These are phyloP conservation scores for Spathaspora gorwiae DNA, from an alignment of 805 yeast species.

Conservation along the genomic window DNA sequence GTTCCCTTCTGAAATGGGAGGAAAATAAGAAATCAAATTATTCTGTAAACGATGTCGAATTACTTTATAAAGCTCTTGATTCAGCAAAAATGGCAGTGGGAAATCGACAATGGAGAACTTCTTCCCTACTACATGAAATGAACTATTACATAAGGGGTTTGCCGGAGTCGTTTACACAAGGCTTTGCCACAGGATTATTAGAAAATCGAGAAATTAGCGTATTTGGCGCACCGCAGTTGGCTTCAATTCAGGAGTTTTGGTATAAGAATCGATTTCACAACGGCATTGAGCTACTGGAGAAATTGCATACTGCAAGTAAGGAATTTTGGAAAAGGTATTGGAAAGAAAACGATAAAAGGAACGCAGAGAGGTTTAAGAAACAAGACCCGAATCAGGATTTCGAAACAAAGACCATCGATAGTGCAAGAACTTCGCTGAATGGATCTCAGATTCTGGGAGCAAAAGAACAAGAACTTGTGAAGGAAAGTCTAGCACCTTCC, in stretches of 20 bases:
- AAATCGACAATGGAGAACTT: slow-evolving; percentile 54
- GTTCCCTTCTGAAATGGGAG: slow-evolving; percentile 36
- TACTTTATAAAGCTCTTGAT: slow-evolving; percentile 42
- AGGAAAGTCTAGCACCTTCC: slow-evolving; percentile 1
- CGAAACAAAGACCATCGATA: slow-evolving; percentile 6
- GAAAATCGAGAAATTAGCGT: slow-evolving; percentile 30
- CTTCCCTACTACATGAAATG: slow-evolving; percentile 63
- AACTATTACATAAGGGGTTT: slow-evolving; percentile 46
- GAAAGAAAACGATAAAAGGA: slow-evolving; percentile 36
- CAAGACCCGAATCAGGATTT: slow-evolving; percentile 32
- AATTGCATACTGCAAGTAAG: slow-evolving; percentile 29
- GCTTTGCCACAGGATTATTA: slow-evolving; percentile 43
- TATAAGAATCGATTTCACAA: slow-evolving; percentile 48
- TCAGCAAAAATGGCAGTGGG: slow-evolving; percentile 46
- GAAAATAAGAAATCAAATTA: slow-evolving; percentile 23
- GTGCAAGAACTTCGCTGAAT: neutral
- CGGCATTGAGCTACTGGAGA: slow-evolving; percentile 21
- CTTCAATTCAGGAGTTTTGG: slow-evolving; percentile 47
- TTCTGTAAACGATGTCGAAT: slow-evolving; percentile 29
- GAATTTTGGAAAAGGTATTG: slow-evolving; percentile 55
- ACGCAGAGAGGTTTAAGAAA: slow-evolving; percentile 32
- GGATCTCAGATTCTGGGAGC: neutral
- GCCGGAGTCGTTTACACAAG: slow-evolving; percentile 35
- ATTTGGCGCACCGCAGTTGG: slow-evolving; percentile 59
- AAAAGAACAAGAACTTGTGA: neutral